These are phyloP conservation scores for Penicillium sp. DNA, from an alignment of 2,329 filamentous ascomycete genomes.

Conservation along the genomic window DNA sequence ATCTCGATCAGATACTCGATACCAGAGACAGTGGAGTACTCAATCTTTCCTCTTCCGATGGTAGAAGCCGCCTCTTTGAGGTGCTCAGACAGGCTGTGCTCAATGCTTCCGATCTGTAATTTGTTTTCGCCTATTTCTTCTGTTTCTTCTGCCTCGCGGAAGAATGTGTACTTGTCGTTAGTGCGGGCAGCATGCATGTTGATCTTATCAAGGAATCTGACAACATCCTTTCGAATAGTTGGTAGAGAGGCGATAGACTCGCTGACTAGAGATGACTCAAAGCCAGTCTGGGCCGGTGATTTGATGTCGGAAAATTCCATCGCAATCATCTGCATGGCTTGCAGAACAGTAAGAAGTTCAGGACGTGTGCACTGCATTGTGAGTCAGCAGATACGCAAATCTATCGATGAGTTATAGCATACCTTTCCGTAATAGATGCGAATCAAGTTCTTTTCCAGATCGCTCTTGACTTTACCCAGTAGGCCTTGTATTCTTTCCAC, in stretches of 20 bases:
- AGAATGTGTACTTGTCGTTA: slow-evolving; percentile 94
- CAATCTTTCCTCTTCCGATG: slow-evolving; percentile 70
- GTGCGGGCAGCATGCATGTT: slow-evolving; percentile 78
- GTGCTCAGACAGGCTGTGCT: slow-evolving; percentile 83
- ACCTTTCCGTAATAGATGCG: slow-evolving; percentile 94
- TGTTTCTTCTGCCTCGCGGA: slow-evolving; percentile 81
- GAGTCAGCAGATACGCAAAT: slow-evolving; percentile 17
- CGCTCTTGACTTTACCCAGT: slow-evolving; percentile 70
- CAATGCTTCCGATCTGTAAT: slow-evolving; percentile 84
- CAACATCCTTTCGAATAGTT: slow-evolving; percentile 70
- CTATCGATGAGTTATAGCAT: background rate
- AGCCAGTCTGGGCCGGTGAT: slow-evolving; percentile 66
- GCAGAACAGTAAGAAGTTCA: slow-evolving; percentile 81
- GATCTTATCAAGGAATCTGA: slow-evolving; percentile 78
- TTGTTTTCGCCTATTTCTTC: slow-evolving; percentile 89
- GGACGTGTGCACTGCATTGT: slow-evolving; percentile 69
- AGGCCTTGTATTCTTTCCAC: slow-evolving; percentile 75
- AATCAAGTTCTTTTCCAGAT: slow-evolving; percentile 90
- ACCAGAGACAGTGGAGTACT: slow-evolving; percentile 81
- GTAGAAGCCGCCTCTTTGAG: slow-evolving; percentile 69
- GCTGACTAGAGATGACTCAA: slow-evolving; percentile 68
- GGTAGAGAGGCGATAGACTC: slow-evolving; percentile 75
- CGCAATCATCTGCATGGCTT: slow-evolving; percentile 80
- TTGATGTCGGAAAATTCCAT: slow-evolving; percentile 72
- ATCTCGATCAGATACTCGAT: slow-evolving; percentile 97